Conservation (phyloP, 768 basidiomycete species). For the Podaxis mareebaensis region DNA sequence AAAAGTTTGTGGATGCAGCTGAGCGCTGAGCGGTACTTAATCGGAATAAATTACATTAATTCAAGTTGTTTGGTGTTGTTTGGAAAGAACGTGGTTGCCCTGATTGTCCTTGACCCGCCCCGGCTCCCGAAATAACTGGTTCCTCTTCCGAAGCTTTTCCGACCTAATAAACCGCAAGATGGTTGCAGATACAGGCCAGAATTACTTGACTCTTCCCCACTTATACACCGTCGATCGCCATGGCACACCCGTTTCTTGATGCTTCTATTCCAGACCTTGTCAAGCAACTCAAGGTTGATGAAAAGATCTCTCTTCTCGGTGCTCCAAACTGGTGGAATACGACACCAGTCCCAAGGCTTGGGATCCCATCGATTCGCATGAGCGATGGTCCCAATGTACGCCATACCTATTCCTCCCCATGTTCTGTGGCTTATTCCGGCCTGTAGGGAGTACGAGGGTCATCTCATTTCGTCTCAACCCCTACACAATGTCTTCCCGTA, state of each 20-base stretch:
- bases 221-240: conserved; percentile 7
- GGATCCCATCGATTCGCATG: conserved; percentile 70
- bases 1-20: not conserved
- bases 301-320: conserved; percentile 63
- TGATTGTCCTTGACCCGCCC: not conserved
- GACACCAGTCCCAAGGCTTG: conserved; percentile 51
- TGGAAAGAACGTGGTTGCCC: not conserved
- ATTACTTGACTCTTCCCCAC: too few relatives aligned
- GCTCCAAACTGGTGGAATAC: conserved; percentile 78
- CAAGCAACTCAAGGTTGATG: conserved; percentile 53
- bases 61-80: not conserved
- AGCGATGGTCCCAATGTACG: conserved; percentile 68
- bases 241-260: conserved; percentile 49
- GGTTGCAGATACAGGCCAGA: not conserved
- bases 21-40: not conserved
- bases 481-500: conserved; percentile 67
- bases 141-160: conserved; percentile 7
- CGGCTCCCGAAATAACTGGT: not conserved
- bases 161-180: not conserved
- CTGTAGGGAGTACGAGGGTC: conserved; percentile 66
- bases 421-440: conserved; percentile 2
- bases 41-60: not conserved
- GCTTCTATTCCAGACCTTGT: conserved; percentile 55
- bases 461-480: conserved; percentile 62
- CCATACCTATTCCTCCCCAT: conserved; percentile 1